These are phyloP conservation scores for Panicum virgatum DNA, from an alignment of 202 grass and related monocot species.

Conservation along the genomic window DNA sequence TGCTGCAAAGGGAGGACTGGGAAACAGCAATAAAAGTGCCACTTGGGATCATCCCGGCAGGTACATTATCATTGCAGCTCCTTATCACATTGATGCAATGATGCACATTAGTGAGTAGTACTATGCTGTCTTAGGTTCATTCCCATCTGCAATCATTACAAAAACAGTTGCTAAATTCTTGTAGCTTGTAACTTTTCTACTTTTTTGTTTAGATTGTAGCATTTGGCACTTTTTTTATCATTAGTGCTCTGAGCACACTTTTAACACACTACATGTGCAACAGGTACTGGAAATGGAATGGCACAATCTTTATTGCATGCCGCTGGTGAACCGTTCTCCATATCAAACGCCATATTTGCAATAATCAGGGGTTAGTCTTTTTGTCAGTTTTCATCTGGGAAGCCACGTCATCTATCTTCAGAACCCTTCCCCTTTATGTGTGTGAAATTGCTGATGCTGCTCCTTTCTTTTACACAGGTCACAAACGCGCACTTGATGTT, in stretches of 20 bases:
- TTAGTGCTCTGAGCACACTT: neutral
- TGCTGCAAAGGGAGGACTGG: constrained; percentile 93
- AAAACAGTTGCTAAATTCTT: neutral
- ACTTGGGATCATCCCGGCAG: constrained; percentile 92
- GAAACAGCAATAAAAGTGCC: constrained; percentile 84
- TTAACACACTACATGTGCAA: constrained; percentile 33
- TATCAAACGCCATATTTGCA: constrained; percentile 79
- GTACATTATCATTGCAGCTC: constrained; percentile 37
- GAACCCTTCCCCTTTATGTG: neutral
- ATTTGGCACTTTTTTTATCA: neutral
- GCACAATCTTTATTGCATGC: constrained; percentile 80
- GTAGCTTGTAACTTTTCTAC: neutral
- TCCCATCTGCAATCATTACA: neutral
- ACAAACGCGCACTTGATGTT: constrained; percentile 83
- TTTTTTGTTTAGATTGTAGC: neutral
- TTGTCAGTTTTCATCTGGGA: constrained; percentile 15
- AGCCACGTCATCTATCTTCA: neutral
- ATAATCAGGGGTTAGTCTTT: constrained; percentile 71
- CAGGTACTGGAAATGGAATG: constrained; percentile 99
- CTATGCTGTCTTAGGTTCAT: neutral
- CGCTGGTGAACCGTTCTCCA: constrained; percentile 59
- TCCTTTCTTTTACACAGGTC: constrained; percentile 56
- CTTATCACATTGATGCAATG: constrained; percentile 18
- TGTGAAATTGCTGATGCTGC: constrained; percentile 23
- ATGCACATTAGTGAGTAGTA: neutral